Evolutionary conservation across 2,329 filamentous ascomycete species (phyloP).

Genomic region (Tolypocladium ophioglossoides): DNA sequence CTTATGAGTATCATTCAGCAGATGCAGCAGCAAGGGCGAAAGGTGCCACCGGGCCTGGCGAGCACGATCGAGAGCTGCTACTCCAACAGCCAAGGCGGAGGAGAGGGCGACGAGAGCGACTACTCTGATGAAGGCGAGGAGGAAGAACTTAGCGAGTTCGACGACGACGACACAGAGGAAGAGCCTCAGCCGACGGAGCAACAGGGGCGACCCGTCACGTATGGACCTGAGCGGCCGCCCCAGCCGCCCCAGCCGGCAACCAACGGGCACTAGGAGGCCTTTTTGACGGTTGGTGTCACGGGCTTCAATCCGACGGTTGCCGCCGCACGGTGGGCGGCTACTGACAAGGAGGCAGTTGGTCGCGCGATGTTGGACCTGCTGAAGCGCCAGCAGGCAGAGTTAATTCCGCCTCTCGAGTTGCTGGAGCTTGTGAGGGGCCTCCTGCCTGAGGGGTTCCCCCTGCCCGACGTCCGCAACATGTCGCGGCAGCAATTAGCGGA

Average conservation of each 20-base stretch:
- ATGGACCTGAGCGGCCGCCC: conserved; percentile 38
- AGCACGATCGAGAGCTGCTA: conserved; percentile 50
- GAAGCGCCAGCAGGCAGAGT: background rate
- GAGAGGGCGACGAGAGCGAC: conserved; percentile 50
- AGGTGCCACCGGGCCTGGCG: conserved; percentile 54
- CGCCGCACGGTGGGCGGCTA: background rate
- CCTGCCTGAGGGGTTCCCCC: background rate
- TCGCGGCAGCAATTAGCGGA: background rate
- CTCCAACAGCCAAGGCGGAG: conserved; percentile 38
- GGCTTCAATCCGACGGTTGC: background rate
- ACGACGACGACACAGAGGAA: conserved; percentile 50
- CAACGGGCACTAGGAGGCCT: conserved; percentile 32
- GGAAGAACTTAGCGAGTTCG: conserved; percentile 54
- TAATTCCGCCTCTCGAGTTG: background rate
- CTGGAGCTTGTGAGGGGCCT: background rate
- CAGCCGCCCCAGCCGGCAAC: conserved; percentile 19
- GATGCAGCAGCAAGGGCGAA: conserved; percentile 90
- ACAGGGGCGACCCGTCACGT: conserved; percentile 26
- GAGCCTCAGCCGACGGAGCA: conserved; percentile 28
- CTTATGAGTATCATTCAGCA: conserved; percentile 90
- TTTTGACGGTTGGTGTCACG: conserved; percentile 4
- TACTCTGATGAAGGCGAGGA: conserved; percentile 53
- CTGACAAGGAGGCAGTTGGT: background rate
- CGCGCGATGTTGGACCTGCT: background rate
- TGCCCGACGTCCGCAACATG: background rate